Conservation (phyloP, 768 basidiomycete species). For the Leucosporidium yakuticum region DNA sequence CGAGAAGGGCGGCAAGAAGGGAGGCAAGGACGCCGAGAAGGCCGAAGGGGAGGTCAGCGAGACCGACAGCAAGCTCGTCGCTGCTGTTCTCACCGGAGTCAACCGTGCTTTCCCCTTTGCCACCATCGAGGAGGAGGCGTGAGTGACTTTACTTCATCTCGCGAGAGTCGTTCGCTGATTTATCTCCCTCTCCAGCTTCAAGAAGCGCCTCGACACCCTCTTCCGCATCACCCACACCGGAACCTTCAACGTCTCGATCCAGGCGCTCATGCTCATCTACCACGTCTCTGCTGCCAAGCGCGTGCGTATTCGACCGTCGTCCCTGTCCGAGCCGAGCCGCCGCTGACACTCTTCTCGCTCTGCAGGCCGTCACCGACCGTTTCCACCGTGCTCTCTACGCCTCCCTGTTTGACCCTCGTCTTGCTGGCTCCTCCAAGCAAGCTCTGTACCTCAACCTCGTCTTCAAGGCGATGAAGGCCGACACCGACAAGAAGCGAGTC, state of each 20-base stretch:
- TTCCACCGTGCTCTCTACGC: constrained; percentile 72
- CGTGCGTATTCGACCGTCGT: constrained; percentile 18
- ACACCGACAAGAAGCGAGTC: constrained; percentile 56
- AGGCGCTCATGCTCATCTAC: constrained; percentile 80
- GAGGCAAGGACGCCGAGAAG: constrained; percentile 44
- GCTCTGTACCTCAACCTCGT: constrained; percentile 93
- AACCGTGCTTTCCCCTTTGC: constrained; percentile 94
- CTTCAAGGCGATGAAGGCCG: constrained; percentile 79
- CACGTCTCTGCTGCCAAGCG: constrained; percentile 60
- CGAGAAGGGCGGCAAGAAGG: constrained; percentile 12
- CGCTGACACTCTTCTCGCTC: neutral
- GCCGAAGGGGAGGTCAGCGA: constrained; percentile 47
- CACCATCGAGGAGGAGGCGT: constrained; percentile 68
- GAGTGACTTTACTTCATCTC: constrained; percentile 35
- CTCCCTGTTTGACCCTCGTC: constrained; percentile 75
- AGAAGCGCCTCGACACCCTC: constrained; percentile 81
- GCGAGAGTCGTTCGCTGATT: neutral
- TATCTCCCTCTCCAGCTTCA: constrained; percentile 53
- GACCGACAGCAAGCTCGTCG: constrained; percentile 67
- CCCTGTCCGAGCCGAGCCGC: neutral
- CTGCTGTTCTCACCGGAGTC: constrained; percentile 85
- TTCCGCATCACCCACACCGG: constrained; percentile 92
- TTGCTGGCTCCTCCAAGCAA: constrained; percentile 80
- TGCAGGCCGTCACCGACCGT: constrained; percentile 45
- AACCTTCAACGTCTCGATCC: constrained; percentile 93